Evolutionary conservation across 139 green algal genomes (phyloP), one percentile per base, ranked within the genome.

Genomic region (Volvox africanus): DNA sequence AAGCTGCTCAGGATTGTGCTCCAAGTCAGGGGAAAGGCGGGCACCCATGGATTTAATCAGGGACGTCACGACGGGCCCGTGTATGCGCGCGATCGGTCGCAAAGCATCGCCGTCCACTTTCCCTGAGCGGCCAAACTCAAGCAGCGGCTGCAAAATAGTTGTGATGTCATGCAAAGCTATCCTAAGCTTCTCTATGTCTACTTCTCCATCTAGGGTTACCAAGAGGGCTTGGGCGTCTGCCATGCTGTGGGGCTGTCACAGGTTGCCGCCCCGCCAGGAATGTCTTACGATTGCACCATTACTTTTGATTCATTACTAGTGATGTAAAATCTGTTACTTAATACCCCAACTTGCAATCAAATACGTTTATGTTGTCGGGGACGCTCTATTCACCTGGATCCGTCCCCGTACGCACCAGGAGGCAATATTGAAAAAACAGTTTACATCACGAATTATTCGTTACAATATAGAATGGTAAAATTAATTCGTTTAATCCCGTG

Each of bases 181-280:
- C 24, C 1, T n/a, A 1, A 89, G 85, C 28, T 55, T 50, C 28
- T 24, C 2, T 20, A 24, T 65, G 62, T 87, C 35, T 1, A 19
- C 30, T 30, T 67, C 80, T 24, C 3, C 33, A 21, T 61, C 77
- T 33, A 91, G 76, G 16, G 44, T n/a, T 19, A 50, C 86, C n/a
- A 91, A 33, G 28, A 91, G 33, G 28, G 30, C 75, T 32, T 80
- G 21, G 30, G 50, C 61, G n/a, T 91, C 76, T 22, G 36, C 33
- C 84, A 69, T 86, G 32, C 21, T 32, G 44, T 55, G 44, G 44
- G 44, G 44, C 44, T 55, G 44, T 55, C 44, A 55, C 44, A 55
- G 33, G 16, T 19, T 62, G 21, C 35, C 77, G 20, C 55, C 35
- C 77, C 61, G 77, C 62, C 77, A 50, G 19, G n/a, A 1, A 81